Conservation (phyloP, 2,329 filamentous ascomycete species). For the Pseudogymnoascus sp. region DNA sequence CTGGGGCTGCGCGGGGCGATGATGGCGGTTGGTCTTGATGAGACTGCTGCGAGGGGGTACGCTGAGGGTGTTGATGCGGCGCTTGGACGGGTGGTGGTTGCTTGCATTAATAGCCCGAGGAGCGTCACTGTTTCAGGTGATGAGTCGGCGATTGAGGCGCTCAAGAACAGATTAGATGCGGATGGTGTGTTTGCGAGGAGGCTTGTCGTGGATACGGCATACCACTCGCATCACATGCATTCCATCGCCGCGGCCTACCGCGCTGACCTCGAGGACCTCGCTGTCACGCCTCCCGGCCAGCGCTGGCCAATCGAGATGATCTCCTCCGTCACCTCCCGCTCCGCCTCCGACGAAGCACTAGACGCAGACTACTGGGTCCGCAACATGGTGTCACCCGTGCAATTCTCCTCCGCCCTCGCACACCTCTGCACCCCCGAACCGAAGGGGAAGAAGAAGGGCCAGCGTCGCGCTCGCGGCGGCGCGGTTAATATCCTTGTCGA, state of each 20-base stretch:
- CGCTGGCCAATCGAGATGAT: background rate
- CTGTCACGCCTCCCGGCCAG: conserved; percentile 21
- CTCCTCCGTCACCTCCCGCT: conserved; percentile 12
- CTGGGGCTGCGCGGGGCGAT: conserved; percentile 37
- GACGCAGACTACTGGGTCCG: conserved; percentile 34
- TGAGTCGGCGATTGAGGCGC: conserved; percentile 11
- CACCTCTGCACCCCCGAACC: conserved; percentile 7
- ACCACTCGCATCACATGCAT: conserved; percentile 30
- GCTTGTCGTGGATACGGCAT: conserved; percentile 20
- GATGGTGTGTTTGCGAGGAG: conserved; percentile 16
- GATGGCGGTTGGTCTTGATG: conserved; percentile 42
- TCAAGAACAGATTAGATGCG: conserved; percentile 9
- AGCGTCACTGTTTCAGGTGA: conserved; percentile 23
- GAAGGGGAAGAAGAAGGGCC: background rate
- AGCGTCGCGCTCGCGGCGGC: background rate
- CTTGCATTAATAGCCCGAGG: conserved; percentile 25
- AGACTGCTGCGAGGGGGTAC: conserved; percentile 21
- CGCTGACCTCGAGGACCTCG: conserved; percentile 14
- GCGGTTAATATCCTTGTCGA: conserved; percentile 16
- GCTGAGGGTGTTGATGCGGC: conserved; percentile 21
- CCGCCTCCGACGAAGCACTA: background rate
- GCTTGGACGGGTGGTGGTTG: conserved; percentile 25
- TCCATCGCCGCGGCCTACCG: conserved; percentile 22
- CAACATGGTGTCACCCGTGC: conserved; percentile 37
- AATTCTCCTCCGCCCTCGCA: conserved; percentile 25